Percentiles rank a stretch among this genome's conserved stretches.
phyloP scores from a whole-genome alignment of 495 filamentous ascomycete species.

The Trichoderma asperelloides region DNA sequence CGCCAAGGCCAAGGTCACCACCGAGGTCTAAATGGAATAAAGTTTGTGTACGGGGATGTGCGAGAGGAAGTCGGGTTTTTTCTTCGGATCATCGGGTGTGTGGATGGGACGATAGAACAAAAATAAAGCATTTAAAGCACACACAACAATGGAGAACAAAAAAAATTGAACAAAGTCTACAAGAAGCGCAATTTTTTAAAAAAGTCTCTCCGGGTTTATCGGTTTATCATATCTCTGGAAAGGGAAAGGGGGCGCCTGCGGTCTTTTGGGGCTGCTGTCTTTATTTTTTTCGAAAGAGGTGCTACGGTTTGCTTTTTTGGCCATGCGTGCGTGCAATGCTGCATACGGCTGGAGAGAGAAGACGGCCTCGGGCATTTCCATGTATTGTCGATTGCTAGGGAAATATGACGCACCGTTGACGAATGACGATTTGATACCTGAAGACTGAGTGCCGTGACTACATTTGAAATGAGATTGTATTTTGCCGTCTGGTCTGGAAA shows the following conservation, averaged over 20 bases:
- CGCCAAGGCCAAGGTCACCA: slow-evolving; percentile 94
- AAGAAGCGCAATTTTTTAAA: background rate
- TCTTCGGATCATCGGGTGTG: background rate
- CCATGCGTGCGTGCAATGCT: background rate
- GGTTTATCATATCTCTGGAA: background rate
- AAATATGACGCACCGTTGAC: slow-evolving; percentile 7
- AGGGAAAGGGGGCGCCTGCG: background rate
- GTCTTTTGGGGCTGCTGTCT: background rate
- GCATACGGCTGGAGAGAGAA: background rate
- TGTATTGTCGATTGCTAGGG: slow-evolving; percentile 2
- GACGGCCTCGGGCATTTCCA: background rate
- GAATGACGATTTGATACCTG: background rate
- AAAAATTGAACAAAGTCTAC: background rate
- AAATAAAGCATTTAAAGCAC: slow-evolving; percentile 5
- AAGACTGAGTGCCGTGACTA: background rate
- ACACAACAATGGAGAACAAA: background rate
- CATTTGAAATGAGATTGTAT: background rate
- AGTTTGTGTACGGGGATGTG: background rate
- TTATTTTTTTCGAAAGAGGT: background rate
- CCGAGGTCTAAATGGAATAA: slow-evolving; percentile 66
- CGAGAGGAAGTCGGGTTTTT: background rate
- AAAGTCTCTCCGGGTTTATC: background rate
- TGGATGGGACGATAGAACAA: slow-evolving; percentile 1
- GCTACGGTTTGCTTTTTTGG: background rate
- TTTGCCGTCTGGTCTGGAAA: background rate